These are phyloP conservation scores for Spinacia oleracea DNA, from an alignment of 179 eudicot species.

Conservation along the genomic window DNA sequence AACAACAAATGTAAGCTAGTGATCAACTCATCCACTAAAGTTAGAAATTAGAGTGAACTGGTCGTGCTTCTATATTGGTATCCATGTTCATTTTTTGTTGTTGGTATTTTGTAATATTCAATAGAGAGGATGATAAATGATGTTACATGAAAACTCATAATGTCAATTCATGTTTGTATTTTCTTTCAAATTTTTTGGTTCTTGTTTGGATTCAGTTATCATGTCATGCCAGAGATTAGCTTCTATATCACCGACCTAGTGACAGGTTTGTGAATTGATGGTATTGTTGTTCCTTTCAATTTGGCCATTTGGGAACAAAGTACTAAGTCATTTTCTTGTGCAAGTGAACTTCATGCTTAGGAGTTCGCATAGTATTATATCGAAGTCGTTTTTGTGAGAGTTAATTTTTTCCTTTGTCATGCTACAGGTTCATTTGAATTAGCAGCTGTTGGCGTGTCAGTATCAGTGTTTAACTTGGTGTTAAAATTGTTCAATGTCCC, in stretches of 20 bases:
- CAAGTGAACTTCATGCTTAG: neutral
- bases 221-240: neutral
- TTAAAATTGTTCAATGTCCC: conserved; percentile 92
- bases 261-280: neutral
- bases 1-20: neutral
- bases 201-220: neutral
- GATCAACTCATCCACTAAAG: neutral
- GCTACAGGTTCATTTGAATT: conserved; percentile 73
- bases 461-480: conserved; percentile 77
- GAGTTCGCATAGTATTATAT: neutral
- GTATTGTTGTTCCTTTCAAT: neutral
- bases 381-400: neutral
- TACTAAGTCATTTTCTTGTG: neutral
- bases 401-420: conserved; percentile 4
- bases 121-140: neutral
- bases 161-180: neutral
- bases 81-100: neutral
- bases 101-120: no score
- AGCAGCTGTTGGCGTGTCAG: conserved; percentile 95
- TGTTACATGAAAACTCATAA: no score
- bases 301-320: neutral
- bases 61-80: neutral
- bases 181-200: neutral
- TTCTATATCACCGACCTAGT: neutral
- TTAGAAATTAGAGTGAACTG: neutral